Evolutionary conservation across 257 asterid species (phyloP).

Genomic region (Scutellaria minor): DNA sequence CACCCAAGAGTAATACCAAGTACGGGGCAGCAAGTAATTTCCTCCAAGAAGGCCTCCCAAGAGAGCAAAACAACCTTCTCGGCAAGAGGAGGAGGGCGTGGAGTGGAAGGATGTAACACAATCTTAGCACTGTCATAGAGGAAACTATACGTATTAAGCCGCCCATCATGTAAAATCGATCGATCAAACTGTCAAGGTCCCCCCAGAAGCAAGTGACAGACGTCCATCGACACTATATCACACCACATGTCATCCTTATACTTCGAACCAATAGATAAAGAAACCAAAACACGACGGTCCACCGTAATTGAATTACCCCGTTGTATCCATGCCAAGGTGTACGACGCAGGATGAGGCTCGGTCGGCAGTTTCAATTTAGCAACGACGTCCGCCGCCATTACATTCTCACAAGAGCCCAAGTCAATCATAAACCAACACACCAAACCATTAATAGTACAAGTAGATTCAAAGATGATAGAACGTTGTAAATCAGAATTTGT

Average conservation of each 20-base stretch:
- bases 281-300: not conserved
- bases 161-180: not conserved
- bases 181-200: conserved; percentile 5
- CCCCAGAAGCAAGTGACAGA: not conserved
- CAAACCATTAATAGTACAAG: not conserved
- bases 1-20: too few species aligned
- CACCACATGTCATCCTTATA: not conserved
- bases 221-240: conserved; percentile 17
- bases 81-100: too few species aligned
- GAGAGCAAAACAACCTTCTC: too few species aligned
- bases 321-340: not conserved
- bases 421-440: conserved; percentile 9
- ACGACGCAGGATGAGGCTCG: not conserved
- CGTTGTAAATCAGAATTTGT: not conserved
- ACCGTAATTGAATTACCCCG: conserved; percentile 4
- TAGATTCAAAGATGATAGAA: not conserved
- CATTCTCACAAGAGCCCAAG: conserved; percentile 1
- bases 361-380: not conserved
- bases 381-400: not conserved
- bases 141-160: not conserved
- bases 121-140: not conserved
- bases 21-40: too few species aligned
- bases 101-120: not conserved
- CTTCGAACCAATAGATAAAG: not conserved
- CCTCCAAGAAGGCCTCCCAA: too few species aligned